Conservation (phyloP, 2,329 filamentous ascomycete genomes). For the Sclerotinia nivalis region DNA sequence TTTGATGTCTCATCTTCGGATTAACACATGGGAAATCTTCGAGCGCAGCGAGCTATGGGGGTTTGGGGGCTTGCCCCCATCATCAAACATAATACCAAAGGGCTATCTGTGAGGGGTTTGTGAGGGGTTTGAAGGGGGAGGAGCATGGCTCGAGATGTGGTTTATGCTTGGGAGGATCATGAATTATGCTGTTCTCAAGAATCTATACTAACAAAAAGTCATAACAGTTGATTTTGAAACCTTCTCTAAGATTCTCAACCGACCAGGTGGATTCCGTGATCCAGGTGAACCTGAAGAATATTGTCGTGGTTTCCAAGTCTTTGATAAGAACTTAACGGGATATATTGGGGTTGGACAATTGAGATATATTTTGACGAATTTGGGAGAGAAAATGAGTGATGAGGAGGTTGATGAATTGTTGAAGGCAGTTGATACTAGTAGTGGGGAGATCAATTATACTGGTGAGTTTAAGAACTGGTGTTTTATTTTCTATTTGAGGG, state of each 20-base stretch:
- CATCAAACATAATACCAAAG: background rate
- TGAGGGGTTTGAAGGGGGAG: too few species aligned
- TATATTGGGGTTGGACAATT: constrained; percentile 98
- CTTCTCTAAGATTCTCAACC: constrained; percentile 95
- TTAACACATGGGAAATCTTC: too few species aligned
- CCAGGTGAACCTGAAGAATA: constrained; percentile 98
- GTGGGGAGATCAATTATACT: constrained; percentile 96
- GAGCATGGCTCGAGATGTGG: background rate
- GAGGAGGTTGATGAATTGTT: constrained; percentile 98
- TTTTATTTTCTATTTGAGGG: background rate
- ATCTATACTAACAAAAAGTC: background rate
- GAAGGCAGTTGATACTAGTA: constrained; percentile 95
- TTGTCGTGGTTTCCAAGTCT: constrained; percentile 97
- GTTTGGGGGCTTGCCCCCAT: too few species aligned
- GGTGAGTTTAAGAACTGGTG: constrained; percentile 55
- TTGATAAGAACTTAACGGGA: constrained; percentile 98
- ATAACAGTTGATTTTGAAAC: constrained; percentile 90
- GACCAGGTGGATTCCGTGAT: constrained; percentile 96
- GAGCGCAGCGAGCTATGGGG: background rate
- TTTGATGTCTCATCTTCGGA: too few species aligned
- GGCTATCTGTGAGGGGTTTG: too few species aligned
- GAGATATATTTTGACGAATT: constrained; percentile 95
- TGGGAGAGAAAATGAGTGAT: constrained; percentile 99
- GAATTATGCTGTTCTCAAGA: background rate
- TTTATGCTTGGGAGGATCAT: too few species aligned